Percentiles rank a stretch among this genome's conserved stretches.
Evolutionary conservation across 352 stramenopile genomes (phyloP).

Genomic region (Phytophthora boehmeriae): DNA sequence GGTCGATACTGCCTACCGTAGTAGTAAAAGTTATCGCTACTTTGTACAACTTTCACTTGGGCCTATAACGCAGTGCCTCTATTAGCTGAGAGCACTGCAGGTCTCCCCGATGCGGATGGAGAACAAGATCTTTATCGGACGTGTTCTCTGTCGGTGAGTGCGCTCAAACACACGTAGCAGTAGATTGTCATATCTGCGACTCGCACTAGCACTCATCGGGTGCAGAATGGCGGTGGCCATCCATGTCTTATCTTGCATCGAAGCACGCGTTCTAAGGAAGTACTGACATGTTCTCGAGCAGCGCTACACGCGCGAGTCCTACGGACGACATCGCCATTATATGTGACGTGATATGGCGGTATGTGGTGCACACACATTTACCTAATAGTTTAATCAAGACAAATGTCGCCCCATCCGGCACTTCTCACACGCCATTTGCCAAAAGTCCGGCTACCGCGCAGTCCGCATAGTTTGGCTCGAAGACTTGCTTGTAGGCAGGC

Average conservation of each 20-base stretch:
- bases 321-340: not conserved
- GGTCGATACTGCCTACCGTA: no score
- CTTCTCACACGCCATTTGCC: slow-evolving; percentile 16
- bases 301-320: not conserved
- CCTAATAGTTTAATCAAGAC: not conserved
- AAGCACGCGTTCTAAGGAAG: not conserved
- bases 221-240: slow-evolving; percentile 1
- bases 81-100: no score
- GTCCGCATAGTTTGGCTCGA: not conserved
- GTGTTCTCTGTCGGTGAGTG: no score
- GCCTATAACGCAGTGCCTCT: no score
- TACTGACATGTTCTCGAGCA: not conserved
- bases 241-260: slow-evolving; percentile 22
- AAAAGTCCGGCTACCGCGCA: slow-evolving; percentile 13
- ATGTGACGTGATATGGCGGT: not conserved
- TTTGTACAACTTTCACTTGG: no score
- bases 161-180: no score
- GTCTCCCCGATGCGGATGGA: no score
- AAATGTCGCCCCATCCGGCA: not conserved
- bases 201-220: slow-evolving; percentile 1
- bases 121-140: no score
- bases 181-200: not conserved
- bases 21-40: no score
- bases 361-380: not conserved
- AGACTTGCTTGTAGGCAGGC: not conserved